Evolutionary conservation across 805 yeast genomes (phyloP).

Genomic region (Candida taoyuanica): DNA sequence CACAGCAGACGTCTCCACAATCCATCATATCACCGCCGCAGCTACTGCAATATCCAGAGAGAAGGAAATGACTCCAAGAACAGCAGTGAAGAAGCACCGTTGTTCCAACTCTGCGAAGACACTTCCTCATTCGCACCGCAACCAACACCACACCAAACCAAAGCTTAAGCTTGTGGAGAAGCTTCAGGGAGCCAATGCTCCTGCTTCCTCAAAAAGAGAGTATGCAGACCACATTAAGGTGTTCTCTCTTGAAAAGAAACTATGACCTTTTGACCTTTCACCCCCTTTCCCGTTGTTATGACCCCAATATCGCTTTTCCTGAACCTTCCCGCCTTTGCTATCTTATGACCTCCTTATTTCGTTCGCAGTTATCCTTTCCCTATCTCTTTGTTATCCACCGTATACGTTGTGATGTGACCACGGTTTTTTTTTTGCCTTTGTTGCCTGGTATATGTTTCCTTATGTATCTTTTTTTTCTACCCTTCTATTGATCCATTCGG

Average conservation of each 20-base stretch:
- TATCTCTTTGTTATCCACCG: neutral
- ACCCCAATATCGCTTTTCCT: too few relatives aligned
- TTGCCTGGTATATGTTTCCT: too few relatives aligned
- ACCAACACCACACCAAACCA: neutral
- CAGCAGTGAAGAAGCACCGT: neutral
- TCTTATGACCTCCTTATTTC: neutral
- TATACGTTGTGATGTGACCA: too few relatives aligned
- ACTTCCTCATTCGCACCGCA: too few relatives aligned
- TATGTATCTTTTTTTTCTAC: too few relatives aligned
- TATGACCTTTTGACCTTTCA: too few relatives aligned
- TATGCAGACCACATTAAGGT: constrained; percentile 10
- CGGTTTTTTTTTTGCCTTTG: too few relatives aligned
- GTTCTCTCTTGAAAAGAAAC: constrained; percentile 7
- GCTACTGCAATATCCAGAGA: too few relatives aligned
- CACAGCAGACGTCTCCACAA: neutral
- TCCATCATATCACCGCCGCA: too few relatives aligned
- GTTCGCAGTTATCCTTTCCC: neutral
- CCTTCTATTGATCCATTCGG: too few relatives aligned
- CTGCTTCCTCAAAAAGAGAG: constrained; percentile 1
- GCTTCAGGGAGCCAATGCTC: neutral
- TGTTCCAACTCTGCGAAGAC: neutral
- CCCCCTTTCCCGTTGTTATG: too few relatives aligned
- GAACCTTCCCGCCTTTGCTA: neutral
- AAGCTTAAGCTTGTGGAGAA: constrained; percentile 6
- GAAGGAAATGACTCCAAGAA: constrained; percentile 3